phyloP scores from a whole-genome alignment of 257 asterid species.

The Capsicum rhomboideum region DNA sequence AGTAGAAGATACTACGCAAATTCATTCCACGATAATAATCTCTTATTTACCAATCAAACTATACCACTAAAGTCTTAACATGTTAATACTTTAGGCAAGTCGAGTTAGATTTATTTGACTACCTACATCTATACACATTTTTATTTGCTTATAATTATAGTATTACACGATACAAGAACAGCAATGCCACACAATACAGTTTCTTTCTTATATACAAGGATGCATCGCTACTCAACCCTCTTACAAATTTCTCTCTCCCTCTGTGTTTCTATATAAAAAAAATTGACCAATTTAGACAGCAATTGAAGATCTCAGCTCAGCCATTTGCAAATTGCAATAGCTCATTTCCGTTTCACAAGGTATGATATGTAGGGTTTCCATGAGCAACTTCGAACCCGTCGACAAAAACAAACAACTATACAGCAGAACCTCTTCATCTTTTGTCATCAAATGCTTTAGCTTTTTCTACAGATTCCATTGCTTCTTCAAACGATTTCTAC shows the following conservation, averaged over 20 bases:
- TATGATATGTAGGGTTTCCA: not conserved
- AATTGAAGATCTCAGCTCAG: not conserved
- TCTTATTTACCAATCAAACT: too few relatives aligned
- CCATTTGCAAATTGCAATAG: not conserved
- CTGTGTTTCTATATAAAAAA: not conserved
- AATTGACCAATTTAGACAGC: not conserved
- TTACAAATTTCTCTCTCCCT: not conserved
- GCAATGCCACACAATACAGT: not conserved
- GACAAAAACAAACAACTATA: not conserved
- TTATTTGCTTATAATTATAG: not conserved
- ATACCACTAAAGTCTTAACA: not conserved
- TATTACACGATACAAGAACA: not conserved
- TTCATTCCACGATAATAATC: not conserved
- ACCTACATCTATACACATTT: not conserved
- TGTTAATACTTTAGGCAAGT: not conserved
- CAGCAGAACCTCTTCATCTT: not conserved
- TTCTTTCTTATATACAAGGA: not conserved
- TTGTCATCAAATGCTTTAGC: constrained; percentile 48
- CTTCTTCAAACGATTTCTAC: constrained; percentile 78
- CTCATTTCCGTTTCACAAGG: not conserved
- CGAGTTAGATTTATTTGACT: not conserved
- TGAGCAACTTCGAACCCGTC: not conserved
- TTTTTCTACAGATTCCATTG: constrained; percentile 56
- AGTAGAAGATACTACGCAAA: too few relatives aligned
- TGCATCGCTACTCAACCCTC: not conserved